Evolutionary conservation across 23 red algal species (phyloP).

Genomic region (Gracilariopsis chorda): DNA sequence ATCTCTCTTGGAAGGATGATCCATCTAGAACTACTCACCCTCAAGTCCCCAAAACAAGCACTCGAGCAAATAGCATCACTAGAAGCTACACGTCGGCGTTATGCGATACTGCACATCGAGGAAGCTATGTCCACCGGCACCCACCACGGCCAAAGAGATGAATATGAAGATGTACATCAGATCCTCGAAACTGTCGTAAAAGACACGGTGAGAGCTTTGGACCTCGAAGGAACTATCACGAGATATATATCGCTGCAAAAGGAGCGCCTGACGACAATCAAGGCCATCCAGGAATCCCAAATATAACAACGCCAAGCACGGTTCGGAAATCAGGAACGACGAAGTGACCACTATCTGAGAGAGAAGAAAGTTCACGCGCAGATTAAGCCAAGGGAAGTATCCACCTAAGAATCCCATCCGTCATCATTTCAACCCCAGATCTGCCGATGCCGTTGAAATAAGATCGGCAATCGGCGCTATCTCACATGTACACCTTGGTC

Average conservation of each 20-base stretch:
- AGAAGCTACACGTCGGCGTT: neutral
- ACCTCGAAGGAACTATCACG: neutral
- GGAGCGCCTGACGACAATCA: neutral
- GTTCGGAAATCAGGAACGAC: too few species aligned
- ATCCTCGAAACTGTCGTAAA: too few species aligned
- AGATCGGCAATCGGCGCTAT: too few species aligned
- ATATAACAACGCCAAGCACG: too few species aligned
- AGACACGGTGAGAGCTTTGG: neutral
- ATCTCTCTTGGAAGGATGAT: neutral
- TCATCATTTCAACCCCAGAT: too few species aligned
- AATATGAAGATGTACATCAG: neutral
- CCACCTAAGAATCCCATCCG: too few species aligned
- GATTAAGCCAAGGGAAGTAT: too few species aligned
- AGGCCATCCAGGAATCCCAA: neutral
- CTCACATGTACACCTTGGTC: too few species aligned
- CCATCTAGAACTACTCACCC: neutral
- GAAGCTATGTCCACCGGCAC: neutral
- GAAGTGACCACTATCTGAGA: too few species aligned
- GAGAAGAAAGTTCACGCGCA: too few species aligned
- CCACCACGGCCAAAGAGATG: neutral
- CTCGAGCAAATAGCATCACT: neutral
- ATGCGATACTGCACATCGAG: neutral
- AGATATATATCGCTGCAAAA: neutral
- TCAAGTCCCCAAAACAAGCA: neutral
- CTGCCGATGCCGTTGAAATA: too few species aligned